Conservation (phyloP, 176 grass and related monocot genomes). For the Oryza punctata region DNA sequence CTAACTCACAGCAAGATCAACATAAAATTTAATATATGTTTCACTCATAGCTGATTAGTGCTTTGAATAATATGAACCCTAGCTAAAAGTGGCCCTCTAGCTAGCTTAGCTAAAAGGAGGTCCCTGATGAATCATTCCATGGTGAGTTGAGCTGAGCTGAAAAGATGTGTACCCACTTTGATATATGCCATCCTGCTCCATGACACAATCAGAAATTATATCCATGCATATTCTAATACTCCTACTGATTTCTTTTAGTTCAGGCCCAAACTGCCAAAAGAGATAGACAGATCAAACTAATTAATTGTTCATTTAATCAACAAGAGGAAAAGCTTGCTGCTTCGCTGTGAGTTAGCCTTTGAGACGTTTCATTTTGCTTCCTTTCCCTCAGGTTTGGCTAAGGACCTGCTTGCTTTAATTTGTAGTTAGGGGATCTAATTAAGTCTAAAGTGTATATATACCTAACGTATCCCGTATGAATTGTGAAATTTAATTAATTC, state of each 20-base stretch:
- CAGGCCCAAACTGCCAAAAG: not conserved
- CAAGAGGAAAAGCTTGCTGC: constrained; percentile 15
- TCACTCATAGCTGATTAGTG: not conserved
- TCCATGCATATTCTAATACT: constrained; percentile 11
- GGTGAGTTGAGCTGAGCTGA: constrained; percentile 37
- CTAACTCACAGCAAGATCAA: not conserved
- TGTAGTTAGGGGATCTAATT: not conserved
- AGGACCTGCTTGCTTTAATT: constrained; percentile 32
- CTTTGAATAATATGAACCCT: not conserved
- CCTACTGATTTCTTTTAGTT: not conserved
- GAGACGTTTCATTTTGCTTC: constrained; percentile 9
- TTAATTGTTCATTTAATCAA: not conserved
- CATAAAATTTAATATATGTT: not conserved
- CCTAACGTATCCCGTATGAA: constrained; percentile 20
- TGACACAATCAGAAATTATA: constrained; percentile 9
- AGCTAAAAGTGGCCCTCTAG: not conserved
- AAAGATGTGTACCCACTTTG: constrained; percentile 12
- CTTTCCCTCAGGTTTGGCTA: constrained; percentile 34
- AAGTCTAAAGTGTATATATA: not conserved
- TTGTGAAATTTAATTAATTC: not conserved
- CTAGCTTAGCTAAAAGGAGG: not conserved
- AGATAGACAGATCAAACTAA: not conserved
- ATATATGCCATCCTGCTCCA: constrained; percentile 22
- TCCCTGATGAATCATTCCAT: constrained; percentile 31
- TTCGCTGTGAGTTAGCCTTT: constrained; percentile 34